Base-by-base conservation (phyloP, 1,139 yeast genomes). In the Blastobotrys buckinghamii region DNA sequence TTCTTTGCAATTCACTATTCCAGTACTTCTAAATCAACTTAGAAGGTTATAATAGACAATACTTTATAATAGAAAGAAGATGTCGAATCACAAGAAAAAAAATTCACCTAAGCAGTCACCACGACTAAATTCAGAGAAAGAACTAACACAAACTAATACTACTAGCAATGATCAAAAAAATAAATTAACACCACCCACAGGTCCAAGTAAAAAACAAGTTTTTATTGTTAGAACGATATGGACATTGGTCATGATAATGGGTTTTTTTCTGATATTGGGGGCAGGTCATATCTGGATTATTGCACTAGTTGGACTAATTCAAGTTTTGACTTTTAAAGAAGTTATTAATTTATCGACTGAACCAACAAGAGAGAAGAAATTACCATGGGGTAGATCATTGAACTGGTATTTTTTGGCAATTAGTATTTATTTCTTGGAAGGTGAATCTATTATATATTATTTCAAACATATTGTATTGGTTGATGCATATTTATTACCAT, bases 181-280 rank as follows among this genome's bases (percentile, higher is more conserved):
- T 5, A 35, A 35, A 6, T 12, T 22, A 37, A 32, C n/a, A 20
- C 6, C 45, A 7, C 46, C 35, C 6, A 16, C 30, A 12, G 38
- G 38, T 10, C 43, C 37, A 5, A 32, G 81, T 70, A 87, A 86
- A 69, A 82, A 81, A 58, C 92, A 82, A 67, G 86, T 89, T 42
- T 89, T 92, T 62, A 66, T 88, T 48, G 87, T 90, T 35, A 79
- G 99, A 59, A 84, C 97, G n/a, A 74, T 85, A 46, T 92, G 97
- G 97, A 85, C 97, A 0, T 67, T 92, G 60, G 89, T 92, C 27
- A 90, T 92, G 97, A 84, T 92, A 55, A 69, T 73, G 19, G 81
- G 81, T 9, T 86, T 92, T 67, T 78, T 89, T 56, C 68, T 76
- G 26, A 74, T 84, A 27, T 71, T 92, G 46, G 82, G 87, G n/a